Base-by-base conservation (phyloP, 805 yeast genomes). In the Tetrapisispora pingtungensis region DNA sequence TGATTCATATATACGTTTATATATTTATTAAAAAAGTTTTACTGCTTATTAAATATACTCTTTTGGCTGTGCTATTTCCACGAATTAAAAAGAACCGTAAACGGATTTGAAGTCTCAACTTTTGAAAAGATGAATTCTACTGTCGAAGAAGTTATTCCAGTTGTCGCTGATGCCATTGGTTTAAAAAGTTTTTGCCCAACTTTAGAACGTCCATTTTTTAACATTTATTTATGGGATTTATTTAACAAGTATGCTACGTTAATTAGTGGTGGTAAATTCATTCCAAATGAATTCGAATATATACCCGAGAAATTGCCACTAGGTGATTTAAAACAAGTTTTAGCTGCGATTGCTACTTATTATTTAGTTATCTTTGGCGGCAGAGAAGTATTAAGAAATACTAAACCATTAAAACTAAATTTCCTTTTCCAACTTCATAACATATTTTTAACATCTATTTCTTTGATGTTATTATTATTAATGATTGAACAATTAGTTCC, bases 341-440 rank as follows among this genome's bases (percentile, higher is more conserved):
- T 73, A 31, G 61, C 64, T 10, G 78, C 76, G 43, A 82, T 88
- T 51, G 68, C 72, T 26, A 58, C 74, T n/a, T 89, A 89, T 71
- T 89, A 90, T 61, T 61, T 78, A 36, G 74, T 84, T 40, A 83
- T 89, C 49, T 87, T 88, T 61, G 94, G 96, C 49, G 97, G 96
- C 45, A 81, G 88, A 58, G 70, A 66, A 43, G 54, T 84, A 37
- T 70, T 84, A 65, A 68, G 69, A 47, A 68, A 72, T 40, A 64
- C 73, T 40, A 74, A 80, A 34, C 84, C 95, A 14, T 74, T 84
- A 64, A 82, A 83, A 66, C 72, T 89, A 64, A 82, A 81, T 62
- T 64, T 69, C 33, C 62, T 88, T 49, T 89, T 87, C 73, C 95
- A 88, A 69, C 57, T 87, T 48, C 97, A 90, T 67, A 90, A 90